Conservation (phyloP, 306 rosid species). For the Geum urbanum region DNA sequence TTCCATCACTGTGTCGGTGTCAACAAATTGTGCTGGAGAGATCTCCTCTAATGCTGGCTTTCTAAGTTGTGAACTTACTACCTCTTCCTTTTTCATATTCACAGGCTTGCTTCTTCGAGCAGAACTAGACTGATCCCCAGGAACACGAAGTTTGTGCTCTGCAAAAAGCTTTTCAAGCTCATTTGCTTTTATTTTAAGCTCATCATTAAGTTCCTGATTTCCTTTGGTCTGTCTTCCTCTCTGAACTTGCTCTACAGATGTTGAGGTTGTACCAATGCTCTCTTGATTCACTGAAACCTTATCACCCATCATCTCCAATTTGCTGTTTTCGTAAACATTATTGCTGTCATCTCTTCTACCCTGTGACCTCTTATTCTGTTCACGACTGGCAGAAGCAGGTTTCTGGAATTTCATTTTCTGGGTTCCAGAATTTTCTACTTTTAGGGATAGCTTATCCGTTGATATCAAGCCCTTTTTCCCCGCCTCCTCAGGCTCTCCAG, state of each 20-base stretch:
- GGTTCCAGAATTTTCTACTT: conserved; percentile 45
- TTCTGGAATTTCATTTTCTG: conserved; percentile 55
- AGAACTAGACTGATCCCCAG: conserved; percentile 74
- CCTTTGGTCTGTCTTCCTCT: conserved; percentile 83
- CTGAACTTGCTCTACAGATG: conserved; percentile 56
- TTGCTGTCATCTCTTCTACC: conserved; percentile 48
- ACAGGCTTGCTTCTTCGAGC: conserved; percentile 55
- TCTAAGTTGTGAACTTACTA: conserved; percentile 40
- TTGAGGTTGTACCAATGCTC: conserved; percentile 26
- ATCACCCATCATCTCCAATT: conserved; percentile 42
- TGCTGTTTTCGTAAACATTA: conserved; percentile 35
- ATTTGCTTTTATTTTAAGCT: conserved; percentile 88
- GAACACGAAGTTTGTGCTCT: conserved; percentile 92
- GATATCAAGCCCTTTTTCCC: conserved; percentile 29
- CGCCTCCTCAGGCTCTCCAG: conserved; percentile 36
- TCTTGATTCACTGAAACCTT: conserved; percentile 44
- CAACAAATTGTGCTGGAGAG: conserved; percentile 41
- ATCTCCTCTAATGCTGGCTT: conserved; percentile 46
- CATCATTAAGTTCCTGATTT: conserved; percentile 86
- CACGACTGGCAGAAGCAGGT: conserved; percentile 34
- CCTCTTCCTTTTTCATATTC: conserved; percentile 49
- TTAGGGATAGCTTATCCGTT: conserved; percentile 31
- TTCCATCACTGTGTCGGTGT: conserved; percentile 37
- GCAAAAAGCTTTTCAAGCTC: conserved; percentile 98
- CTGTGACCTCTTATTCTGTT: conserved; percentile 40